Conservation (phyloP, 805 yeast genomes). For the Hanseniaspora mollemarum region DNA sequence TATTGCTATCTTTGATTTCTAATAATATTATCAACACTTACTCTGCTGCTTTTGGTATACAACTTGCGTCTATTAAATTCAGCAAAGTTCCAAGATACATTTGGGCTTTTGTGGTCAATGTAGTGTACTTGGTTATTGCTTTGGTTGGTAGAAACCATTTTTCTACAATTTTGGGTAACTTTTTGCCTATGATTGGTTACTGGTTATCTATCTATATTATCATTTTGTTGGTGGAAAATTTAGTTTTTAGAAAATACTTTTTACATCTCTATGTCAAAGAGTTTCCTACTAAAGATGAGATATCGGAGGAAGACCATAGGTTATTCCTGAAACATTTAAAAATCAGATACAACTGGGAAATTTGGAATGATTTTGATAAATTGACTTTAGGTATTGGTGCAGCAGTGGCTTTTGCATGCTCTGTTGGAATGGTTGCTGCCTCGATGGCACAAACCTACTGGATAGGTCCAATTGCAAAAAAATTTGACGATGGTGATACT, state of each 20-base stretch:
- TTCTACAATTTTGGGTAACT: slow-evolving; percentile 61
- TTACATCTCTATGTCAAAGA: slow-evolving; percentile 37
- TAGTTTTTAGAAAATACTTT: slow-evolving; percentile 47
- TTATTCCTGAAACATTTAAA: slow-evolving; percentile 19
- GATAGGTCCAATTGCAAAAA: slow-evolving; percentile 59
- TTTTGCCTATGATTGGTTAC: slow-evolving; percentile 83
- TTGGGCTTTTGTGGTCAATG: slow-evolving; percentile 54
- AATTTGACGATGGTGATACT: slow-evolving; percentile 64
- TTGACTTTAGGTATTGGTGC: slow-evolving; percentile 69
- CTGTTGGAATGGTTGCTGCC: slow-evolving; percentile 70
- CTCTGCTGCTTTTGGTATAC: slow-evolving; percentile 71
- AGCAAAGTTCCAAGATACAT: slow-evolving; percentile 67
- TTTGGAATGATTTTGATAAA: slow-evolving; percentile 53
- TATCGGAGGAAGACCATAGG: slow-evolving; percentile 3
- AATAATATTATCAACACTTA: slow-evolving; percentile 74
- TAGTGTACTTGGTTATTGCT: slow-evolving; percentile 55
- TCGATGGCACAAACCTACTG: slow-evolving; percentile 86
- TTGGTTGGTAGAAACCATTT: slow-evolving; percentile 66
- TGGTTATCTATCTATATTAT: slow-evolving; percentile 77
- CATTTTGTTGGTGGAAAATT: slow-evolving; percentile 60
- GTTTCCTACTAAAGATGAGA: slow-evolving; percentile 26
- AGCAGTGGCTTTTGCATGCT: slow-evolving; percentile 48
- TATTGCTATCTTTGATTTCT: slow-evolving; percentile 65
- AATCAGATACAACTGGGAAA: slow-evolving; percentile 55
- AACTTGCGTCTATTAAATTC: slow-evolving; percentile 44